A percentile compares a stretch with the other conserved stretches of the same genome.
phyloP scores from a whole-genome alignment of 805 yeast species.

The Candida cerambycidarum region DNA sequence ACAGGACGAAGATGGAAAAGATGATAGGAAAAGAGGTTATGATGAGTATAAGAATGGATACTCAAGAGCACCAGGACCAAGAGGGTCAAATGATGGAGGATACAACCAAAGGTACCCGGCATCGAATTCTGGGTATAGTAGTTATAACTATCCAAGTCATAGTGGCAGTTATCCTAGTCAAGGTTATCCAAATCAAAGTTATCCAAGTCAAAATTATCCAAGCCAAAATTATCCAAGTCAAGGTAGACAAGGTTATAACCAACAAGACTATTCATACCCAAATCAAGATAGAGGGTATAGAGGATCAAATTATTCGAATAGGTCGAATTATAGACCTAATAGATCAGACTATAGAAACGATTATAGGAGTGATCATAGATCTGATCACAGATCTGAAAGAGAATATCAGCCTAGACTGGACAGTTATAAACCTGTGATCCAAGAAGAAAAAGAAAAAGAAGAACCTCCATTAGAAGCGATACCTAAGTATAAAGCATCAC shows the following conservation, averaged over 20 bases:
- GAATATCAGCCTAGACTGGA: background rate
- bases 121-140: slow-evolving; percentile 1
- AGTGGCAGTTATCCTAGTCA: background rate
- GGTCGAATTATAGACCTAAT: background rate
- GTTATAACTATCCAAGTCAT: slow-evolving; percentile 7
- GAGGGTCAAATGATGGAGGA: slow-evolving; percentile 9
- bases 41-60: slow-evolving; percentile 11
- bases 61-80: background rate
- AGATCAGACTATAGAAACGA: slow-evolving; percentile 3
- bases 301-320: slow-evolving; percentile 2
- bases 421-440: too few species aligned
- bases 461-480: slow-evolving; percentile 20
- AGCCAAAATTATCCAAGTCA: too few species aligned
- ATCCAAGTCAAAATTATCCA: background rate
- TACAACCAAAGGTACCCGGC: slow-evolving; percentile 8
- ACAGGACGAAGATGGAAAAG: background rate
- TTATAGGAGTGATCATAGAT: background rate
- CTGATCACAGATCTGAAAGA: too few species aligned
- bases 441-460: slow-evolving; percentile 1
- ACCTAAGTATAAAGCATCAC: slow-evolving; percentile 22
- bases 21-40: slow-evolving; percentile 15
- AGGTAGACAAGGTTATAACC: too few species aligned
- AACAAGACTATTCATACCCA: too few species aligned
- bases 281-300: background rate
- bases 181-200: background rate